Evolutionary conservation across 371 early-diverging fungal genomes (phyloP), one percentile per base, ranked within the genome.

Genomic region (Polyrhizophydium stewartii): DNA sequence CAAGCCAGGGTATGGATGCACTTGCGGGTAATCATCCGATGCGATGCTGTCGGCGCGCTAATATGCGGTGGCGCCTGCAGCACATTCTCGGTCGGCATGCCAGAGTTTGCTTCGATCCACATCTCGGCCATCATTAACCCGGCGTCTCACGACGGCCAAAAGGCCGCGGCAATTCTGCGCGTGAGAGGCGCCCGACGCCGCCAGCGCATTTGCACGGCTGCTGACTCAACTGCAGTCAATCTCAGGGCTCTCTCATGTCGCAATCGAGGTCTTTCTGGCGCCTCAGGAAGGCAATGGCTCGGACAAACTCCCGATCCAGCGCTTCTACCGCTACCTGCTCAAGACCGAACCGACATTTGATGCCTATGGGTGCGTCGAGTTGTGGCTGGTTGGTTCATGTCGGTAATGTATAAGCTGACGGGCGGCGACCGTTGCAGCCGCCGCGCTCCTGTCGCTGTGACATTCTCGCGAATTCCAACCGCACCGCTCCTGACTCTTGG

Each of bases 271-370:
- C 16, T 71, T 83, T 51, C 63, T 93, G 28, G 84, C 80, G 52
- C 90, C 93, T 13, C 40, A 59, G 0, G 35, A 64, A 0, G 59
- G 65, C 21, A 35, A 12, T n/a, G 43, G 5, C 25, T 86, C 28
- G 25, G 72, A 71, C 0, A 85, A 88, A 59, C 64, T 89, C 17
- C 93, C 94, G 0, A 61, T 93, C 22, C 89, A 88, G 60, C 81
- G 92, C 13, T 94, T 94, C 75, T 95, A 93, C 67, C 87, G 95
- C 25, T 94, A 90, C 68, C 88, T 92, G n/a, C 79, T 89, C 63
- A 80, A 79, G 16, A 63, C 74, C 9, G 77, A 82, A 37, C 81
- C 82, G 7, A 70, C 66, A 25, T 93, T 93, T 74, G 83, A 89
- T 69, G 41, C 66, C 5, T 41, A 62, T 13, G 80, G 84, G 80